Conservation (phyloP, 208 protist genomes). For the Acanthamoeba sp. region DNA sequence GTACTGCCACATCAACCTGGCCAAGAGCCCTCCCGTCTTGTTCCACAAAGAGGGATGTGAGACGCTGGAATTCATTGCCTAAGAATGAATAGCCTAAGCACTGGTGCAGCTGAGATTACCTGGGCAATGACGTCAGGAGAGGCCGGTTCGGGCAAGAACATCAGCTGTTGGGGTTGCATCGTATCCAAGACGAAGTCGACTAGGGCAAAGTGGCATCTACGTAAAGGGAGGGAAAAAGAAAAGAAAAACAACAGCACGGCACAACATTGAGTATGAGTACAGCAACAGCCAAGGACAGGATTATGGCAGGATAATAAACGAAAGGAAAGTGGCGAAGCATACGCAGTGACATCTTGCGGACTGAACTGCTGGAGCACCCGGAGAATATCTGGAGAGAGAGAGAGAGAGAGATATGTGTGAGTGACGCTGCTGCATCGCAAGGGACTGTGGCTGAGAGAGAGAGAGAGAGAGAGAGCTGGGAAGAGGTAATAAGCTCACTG, state of each 20-base stretch:
- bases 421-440: too few relatives aligned
- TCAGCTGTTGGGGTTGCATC: conserved; percentile 41
- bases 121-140: conserved; percentile 15
- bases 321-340: background rate
- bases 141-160: conserved; percentile 56
- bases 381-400: background rate
- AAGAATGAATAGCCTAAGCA: too few relatives aligned
- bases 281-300: too few relatives aligned
- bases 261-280: too few relatives aligned
- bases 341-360: conserved; percentile 47
- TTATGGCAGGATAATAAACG: too few relatives aligned
- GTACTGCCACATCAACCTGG: conserved; percentile 41
- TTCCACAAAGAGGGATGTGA: background rate
- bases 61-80: too few relatives aligned
- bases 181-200: conserved; percentile 54
- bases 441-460: background rate
- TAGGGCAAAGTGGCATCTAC: conserved; percentile 13
- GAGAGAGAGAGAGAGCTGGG: background rate
- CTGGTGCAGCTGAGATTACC: background rate
- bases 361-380: conserved; percentile 27
- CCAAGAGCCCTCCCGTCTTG: conserved; percentile 1
- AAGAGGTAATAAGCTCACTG: background rate
- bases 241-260: background rate
- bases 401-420: background rate
- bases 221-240: background rate